Percentiles rank a stretch among this genome's conserved stretches.
Conservation (phyloP, 805 yeast genomes). For the Metschnikowia gruessii region DNA sequence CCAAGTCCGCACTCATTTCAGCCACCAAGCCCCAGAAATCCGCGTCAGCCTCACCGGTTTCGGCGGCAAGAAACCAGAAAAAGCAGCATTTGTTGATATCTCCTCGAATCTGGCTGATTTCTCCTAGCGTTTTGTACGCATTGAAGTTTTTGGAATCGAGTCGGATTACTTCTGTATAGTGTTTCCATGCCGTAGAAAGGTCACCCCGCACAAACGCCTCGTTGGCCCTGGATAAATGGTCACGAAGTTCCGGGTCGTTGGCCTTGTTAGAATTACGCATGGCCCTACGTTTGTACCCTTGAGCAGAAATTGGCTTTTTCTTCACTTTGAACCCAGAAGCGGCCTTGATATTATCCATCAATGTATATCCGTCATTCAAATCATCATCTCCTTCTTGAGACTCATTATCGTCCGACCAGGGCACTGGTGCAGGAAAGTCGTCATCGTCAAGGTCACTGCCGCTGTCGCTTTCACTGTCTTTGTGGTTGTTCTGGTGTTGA, state of each 20-base stretch:
- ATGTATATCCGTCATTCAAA: constrained; percentile 42
- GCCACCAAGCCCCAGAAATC: constrained; percentile 79
- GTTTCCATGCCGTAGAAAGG: constrained; percentile 53
- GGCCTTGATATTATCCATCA: constrained; percentile 62
- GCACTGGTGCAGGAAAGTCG: constrained; percentile 20
- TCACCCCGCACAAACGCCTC: constrained; percentile 72
- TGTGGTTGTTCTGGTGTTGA: too few species aligned
- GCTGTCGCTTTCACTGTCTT: too few species aligned
- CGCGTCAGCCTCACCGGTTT: constrained; percentile 69
- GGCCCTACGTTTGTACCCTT: constrained; percentile 39
- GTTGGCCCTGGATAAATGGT: constrained; percentile 67
- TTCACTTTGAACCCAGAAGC: constrained; percentile 62
- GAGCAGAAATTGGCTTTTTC: constrained; percentile 29
- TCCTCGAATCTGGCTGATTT: constrained; percentile 69
- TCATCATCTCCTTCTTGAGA: constrained; percentile 34
- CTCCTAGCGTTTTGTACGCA: constrained; percentile 88
- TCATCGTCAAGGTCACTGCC: too few species aligned
- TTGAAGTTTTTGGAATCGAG: constrained; percentile 73
- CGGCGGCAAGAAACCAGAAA: constrained; percentile 81
- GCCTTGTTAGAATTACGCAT: constrained; percentile 38
- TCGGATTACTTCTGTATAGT: constrained; percentile 68
- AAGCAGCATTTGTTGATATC: constrained; percentile 69
- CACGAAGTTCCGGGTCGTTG: constrained; percentile 70
- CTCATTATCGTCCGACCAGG: constrained; percentile 25
- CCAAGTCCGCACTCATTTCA: constrained; percentile 58